phyloP scores from a whole-genome alignment of 306 rosid genomes.

The Malus fusca region DNA sequence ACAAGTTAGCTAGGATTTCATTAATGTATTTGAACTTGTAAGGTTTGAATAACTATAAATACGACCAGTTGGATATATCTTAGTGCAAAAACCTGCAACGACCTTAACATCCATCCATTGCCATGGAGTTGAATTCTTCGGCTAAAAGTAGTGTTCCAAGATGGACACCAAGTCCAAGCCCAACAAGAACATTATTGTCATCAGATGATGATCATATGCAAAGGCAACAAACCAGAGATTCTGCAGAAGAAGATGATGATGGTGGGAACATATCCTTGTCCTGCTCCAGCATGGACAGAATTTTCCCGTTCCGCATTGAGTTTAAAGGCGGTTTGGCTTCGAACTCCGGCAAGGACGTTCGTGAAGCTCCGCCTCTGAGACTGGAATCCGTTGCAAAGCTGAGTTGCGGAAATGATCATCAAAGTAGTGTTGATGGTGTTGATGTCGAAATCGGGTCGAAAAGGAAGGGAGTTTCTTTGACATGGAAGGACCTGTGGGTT shows the following conservation, averaged over 20 bases:
- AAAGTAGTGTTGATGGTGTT: neutral
- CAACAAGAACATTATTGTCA: neutral
- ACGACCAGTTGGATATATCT: neutral
- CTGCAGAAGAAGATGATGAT: neutral
- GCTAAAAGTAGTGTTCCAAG: neutral
- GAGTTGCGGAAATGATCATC: neutral
- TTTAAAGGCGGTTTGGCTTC: neutral
- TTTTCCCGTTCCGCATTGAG: slow-evolving; percentile 18
- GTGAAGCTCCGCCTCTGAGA: neutral
- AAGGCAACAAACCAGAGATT: neutral
- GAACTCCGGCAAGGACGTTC: neutral
- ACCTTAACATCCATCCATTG: neutral
- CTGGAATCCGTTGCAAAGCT: no score
- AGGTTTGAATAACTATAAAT: neutral
- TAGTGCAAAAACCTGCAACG: neutral
- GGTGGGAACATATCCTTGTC: neutral
- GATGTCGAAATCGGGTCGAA: neutral
- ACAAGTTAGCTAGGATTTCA: no score
- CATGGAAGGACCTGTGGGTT: slow-evolving; percentile 28
- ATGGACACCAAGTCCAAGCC: slow-evolving; percentile 30
- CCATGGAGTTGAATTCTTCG: neutral
- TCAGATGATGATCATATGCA: neutral
- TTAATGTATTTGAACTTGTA: no score
- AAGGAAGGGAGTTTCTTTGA: slow-evolving; percentile 5
- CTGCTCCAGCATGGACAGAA: neutral